phyloP scores from a whole-genome alignment of 352 stramenopile genomes.

The Globisporangium emineosum region DNA sequence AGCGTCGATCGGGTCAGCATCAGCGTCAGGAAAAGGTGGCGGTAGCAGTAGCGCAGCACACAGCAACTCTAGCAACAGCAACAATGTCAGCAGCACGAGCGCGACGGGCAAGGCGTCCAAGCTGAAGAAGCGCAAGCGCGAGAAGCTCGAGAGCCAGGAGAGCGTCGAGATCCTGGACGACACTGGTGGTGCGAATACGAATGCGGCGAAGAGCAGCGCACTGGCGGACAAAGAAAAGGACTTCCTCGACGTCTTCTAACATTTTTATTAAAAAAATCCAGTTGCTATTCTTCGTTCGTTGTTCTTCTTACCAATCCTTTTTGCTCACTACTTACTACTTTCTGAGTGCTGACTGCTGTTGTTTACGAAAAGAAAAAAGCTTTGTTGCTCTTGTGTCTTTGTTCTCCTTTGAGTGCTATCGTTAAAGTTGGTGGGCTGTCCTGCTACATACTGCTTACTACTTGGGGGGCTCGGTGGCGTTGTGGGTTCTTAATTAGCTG shows the following conservation, averaged over 20 bases:
- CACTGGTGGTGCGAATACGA: constrained; percentile 16
- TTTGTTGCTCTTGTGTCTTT: background rate
- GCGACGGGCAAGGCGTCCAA: constrained; percentile 33
- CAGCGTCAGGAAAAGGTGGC: constrained; percentile 22
- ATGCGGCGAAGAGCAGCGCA: constrained; percentile 3
- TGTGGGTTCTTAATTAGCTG: background rate
- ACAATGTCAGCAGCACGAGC: constrained; percentile 4
- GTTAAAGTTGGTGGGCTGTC: background rate
- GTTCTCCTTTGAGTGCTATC: background rate
- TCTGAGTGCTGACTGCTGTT: background rate
- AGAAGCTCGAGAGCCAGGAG: constrained; percentile 23
- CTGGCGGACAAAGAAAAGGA: constrained; percentile 30
- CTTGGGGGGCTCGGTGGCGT: background rate
- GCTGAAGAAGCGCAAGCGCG: constrained; percentile 56
- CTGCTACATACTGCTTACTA: constrained; percentile 6
- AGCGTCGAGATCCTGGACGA: constrained; percentile 11
- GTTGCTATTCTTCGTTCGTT: background rate
- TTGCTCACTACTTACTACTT: background rate
- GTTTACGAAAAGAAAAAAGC: background rate
- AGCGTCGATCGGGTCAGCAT: background rate
- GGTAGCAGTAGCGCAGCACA: background rate
- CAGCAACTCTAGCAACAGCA: background rate
- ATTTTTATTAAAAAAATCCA: background rate
- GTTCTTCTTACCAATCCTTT: constrained; percentile 1
- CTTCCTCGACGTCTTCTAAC: constrained; percentile 61